phyloP scores from a whole-genome alignment of 768 basidiomycete genomes.

The Kwoniella dendrophila region DNA sequence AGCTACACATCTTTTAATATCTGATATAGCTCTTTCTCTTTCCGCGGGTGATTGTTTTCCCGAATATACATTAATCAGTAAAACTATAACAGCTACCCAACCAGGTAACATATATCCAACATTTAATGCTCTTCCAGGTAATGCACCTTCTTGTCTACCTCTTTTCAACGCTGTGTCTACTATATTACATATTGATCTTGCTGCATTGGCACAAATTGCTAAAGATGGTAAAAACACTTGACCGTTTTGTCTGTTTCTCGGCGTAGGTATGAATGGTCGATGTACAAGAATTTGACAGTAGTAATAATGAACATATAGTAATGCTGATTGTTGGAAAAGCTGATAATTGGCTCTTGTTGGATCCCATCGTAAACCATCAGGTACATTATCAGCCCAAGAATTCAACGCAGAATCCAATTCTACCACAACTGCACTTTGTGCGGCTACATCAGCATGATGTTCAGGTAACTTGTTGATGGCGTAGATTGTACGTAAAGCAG shows the following conservation, averaged over 20 bases:
- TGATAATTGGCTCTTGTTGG: constrained; percentile 60
- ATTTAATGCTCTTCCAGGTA: constrained; percentile 51
- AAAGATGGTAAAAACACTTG: constrained; percentile 64
- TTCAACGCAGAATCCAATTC: constrained; percentile 71
- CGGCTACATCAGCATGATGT: constrained; percentile 35
- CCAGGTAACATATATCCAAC: constrained; percentile 53
- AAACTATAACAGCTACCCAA: constrained; percentile 63
- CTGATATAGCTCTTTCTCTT: constrained; percentile 62
- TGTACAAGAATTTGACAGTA: constrained; percentile 68
- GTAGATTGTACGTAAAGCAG: constrained; percentile 68
- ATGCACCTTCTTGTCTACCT: constrained; percentile 58
- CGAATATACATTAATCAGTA: constrained; percentile 67
- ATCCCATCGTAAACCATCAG: constrained; percentile 66
- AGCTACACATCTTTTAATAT: constrained; percentile 66
- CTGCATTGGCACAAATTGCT: constrained; percentile 79
- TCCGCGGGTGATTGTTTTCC: constrained; percentile 63
- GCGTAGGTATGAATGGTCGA: constrained; percentile 73
- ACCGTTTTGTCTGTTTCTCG: constrained; percentile 46
- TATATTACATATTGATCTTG: constrained; percentile 72
- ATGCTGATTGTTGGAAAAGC: constrained; percentile 66
- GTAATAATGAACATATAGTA: constrained; percentile 66
- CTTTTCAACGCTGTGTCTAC: constrained; percentile 64
- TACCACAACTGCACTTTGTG: constrained; percentile 61
- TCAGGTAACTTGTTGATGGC: constrained; percentile 65
- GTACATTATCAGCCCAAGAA: constrained; percentile 71